Evolutionary conservation across 768 basidiomycete genomes (phyloP).

Genomic region (Rhizopogon salebrosus): DNA sequence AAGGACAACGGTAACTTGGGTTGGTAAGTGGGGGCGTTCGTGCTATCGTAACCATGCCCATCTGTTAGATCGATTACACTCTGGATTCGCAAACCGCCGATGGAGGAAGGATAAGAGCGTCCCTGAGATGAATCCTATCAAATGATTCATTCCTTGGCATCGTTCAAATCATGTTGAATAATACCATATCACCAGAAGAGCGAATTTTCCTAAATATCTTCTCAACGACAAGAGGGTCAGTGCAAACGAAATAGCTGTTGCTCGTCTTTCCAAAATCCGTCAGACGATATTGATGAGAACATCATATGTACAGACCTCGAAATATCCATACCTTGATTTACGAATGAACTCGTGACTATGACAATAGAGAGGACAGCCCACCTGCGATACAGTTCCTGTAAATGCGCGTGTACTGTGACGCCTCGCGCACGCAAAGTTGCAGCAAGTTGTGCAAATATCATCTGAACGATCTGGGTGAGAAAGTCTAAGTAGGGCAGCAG

Average conservation of each 20-base stretch:
- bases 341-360: neutral
- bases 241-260: slow-evolving; percentile 80
- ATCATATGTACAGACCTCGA: slow-evolving; percentile 45
- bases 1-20: slow-evolving; percentile 67
- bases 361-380: slow-evolving; percentile 21
- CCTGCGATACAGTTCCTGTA: slow-evolving; percentile 62
- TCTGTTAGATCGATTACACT: slow-evolving; percentile 71
- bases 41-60: slow-evolving; percentile 61
- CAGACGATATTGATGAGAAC: neutral
- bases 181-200: slow-evolving; percentile 40
- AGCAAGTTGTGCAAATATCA: slow-evolving; percentile 67
- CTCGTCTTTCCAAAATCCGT: slow-evolving; percentile 44
- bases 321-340: slow-evolving; percentile 63
- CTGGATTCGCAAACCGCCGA: slow-evolving; percentile 57
- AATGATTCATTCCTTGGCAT: neutral
- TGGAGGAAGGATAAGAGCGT: slow-evolving; percentile 50
- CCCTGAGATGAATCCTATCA: slow-evolving; percentile 13
- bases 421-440: slow-evolving; percentile 44
- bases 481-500: neutral
- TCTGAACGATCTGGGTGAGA: slow-evolving; percentile 29
- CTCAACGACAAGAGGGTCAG: slow-evolving; percentile 60
- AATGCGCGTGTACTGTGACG: slow-evolving; percentile 48
- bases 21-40: slow-evolving; percentile 58
- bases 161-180: slow-evolving; percentile 1
- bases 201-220: slow-evolving; percentile 66